Evolutionary conservation across 1,139 yeast species (phyloP), one percentile per base, ranked within the genome.

Genomic region (Nakaseomyces kungkrabaensis): DNA sequence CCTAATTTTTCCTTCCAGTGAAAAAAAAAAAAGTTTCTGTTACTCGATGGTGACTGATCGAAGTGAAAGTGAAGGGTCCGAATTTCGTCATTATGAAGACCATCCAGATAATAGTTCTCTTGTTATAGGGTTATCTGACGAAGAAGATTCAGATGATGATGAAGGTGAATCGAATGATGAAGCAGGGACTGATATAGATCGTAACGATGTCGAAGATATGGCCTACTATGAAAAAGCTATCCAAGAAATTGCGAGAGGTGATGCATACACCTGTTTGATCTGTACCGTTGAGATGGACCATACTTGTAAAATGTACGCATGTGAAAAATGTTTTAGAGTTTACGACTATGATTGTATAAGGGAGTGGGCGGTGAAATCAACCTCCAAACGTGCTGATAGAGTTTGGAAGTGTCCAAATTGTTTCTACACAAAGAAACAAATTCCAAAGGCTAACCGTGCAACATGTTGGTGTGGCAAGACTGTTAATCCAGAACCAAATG

Each of bases 381-480:
- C 87, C 0, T 78, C 85, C 9, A 81, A 85, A 5, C 78, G 78
- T 41, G 63, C 61, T 4, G 67, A 67, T 25, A 74, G 75, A 50
- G 72, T 73, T 43, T 89, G 97, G 97, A 75, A 90, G 59, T 89
- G 97, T 65, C 97, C 97, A 0, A 78, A 89, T 17, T 89, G 97
- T 67, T 86, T 83, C 59, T 69, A 72, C 10, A 76, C 73, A 34
- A 76, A 76, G 48, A 66, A 65, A 13, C 72, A 71, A 52, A 71
- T 81, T 4, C 94, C 94, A 0, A 67, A 70, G 36, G 72, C 73
- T 46, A 84, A 85, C 64, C 78, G 85, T 34, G 55, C 62, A 10
- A 59, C 68, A 0, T 89, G 97, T 63, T 89, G 97, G 97, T 89
- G 97, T 72, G 90, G 92, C 1, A 83, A 85, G 59, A 77, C 76